Evolutionary conservation across 495 filamentous ascomycete species (phyloP).

Genomic region (Aspergillus nidulans): DNA sequence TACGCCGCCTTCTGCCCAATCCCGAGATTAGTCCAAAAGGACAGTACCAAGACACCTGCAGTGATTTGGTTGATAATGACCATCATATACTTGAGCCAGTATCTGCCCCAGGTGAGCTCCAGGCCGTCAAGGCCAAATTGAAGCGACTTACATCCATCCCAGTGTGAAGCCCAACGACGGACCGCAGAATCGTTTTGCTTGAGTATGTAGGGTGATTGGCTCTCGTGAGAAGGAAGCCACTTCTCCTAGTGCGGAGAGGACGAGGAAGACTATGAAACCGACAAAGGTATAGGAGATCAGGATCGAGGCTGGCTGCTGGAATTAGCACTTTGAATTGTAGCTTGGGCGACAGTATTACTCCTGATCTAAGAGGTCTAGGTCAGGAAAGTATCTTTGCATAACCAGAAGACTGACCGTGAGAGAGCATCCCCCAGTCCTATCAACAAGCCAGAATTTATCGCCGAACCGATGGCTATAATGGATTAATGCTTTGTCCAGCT

Average conservation of each 20-base stretch:
- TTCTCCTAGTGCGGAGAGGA: constrained; percentile 60
- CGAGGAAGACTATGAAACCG: constrained; percentile 56
- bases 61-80: constrained; percentile 76
- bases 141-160: constrained; percentile 43
- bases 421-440: constrained; percentile 60
- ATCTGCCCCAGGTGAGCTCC: constrained; percentile 25
- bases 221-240: constrained; percentile 59
- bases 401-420: constrained; percentile 43
- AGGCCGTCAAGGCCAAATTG: no score
- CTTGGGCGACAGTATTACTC: constrained; percentile 20
- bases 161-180: constrained; percentile 61
- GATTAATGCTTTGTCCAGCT: background rate
- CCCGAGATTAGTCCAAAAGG: constrained; percentile 58
- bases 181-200: constrained; percentile 57
- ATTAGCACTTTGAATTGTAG: background rate
- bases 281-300: constrained; percentile 63
- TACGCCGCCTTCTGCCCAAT: constrained; percentile 68
- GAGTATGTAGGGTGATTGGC: constrained; percentile 54
- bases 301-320: constrained; percentile 46
- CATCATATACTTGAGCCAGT: constrained; percentile 65
- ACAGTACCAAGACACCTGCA: constrained; percentile 65
- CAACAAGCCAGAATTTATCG: constrained; percentile 70
- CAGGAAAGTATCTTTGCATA: background rate
- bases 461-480: constrained; percentile 66
- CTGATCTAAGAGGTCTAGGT: constrained; percentile 23